Conservation (phyloP, 495 filamentous ascomycete species). For the Bathelium albidoporum region DNA sequence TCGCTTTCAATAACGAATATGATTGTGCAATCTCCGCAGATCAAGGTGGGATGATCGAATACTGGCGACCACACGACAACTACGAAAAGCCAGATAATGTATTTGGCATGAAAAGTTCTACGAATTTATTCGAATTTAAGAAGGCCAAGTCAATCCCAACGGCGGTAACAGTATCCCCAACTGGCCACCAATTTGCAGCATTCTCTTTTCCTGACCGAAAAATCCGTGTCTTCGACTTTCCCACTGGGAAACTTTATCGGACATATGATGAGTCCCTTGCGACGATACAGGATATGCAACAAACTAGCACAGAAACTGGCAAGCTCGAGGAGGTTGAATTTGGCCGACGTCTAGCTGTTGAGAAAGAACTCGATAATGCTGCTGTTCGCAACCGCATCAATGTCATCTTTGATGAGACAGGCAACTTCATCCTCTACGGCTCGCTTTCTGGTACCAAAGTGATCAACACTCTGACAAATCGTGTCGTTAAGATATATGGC, state of each 20-base stretch:
- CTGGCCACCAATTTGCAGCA: slow-evolving; percentile 73
- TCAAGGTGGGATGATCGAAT: slow-evolving; percentile 90
- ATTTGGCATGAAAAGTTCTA: slow-evolving; percentile 83
- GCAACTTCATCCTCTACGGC: slow-evolving; percentile 89
- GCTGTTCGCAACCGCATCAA: slow-evolving; percentile 62
- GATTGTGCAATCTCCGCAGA: slow-evolving; percentile 87
- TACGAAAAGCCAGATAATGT: slow-evolving; percentile 91
- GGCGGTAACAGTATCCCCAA: slow-evolving; percentile 78
- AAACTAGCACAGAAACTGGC: slow-evolving; percentile 63
- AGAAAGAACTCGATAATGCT: slow-evolving; percentile 70
- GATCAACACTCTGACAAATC: slow-evolving; percentile 88
- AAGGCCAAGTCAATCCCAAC: slow-evolving; percentile 76
- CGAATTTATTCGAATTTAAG: slow-evolving; percentile 93
- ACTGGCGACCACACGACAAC: slow-evolving; percentile 70
- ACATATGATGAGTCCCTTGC: slow-evolving; percentile 89
- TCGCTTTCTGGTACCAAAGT: slow-evolving; percentile 86
- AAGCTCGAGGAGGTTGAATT: slow-evolving; percentile 86
- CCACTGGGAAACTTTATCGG: slow-evolving; percentile 73
- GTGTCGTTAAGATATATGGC: slow-evolving; percentile 76
- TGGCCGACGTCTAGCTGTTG: slow-evolving; percentile 74
- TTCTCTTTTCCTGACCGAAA: slow-evolving; percentile 91
- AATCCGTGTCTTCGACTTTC: slow-evolving; percentile 86
- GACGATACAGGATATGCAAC: slow-evolving; percentile 86
- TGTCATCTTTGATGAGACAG: slow-evolving; percentile 90
- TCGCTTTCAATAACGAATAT: slow-evolving; percentile 80